Conservation (phyloP, 192 early-diverging fungal genomes). For the Podila verticillata region DNA sequence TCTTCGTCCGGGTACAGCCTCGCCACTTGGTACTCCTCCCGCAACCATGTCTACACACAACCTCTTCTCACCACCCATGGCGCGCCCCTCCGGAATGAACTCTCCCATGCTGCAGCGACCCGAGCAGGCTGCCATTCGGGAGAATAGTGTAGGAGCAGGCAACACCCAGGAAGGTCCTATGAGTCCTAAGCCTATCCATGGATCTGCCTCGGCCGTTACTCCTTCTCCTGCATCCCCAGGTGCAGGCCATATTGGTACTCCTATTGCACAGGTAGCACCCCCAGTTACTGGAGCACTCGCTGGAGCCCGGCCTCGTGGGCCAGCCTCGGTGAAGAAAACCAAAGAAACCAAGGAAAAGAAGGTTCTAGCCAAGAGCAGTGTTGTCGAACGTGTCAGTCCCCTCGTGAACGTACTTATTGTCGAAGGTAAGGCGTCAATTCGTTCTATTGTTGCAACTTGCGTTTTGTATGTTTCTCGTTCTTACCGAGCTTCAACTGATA, state of each 20-base stretch:
- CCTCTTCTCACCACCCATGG: conserved; percentile 34
- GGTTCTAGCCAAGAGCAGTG: conserved; percentile 25
- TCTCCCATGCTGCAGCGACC: conserved; percentile 41
- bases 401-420: conserved; percentile 83
- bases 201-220: conserved; percentile 4
- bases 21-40: conserved; percentile 26
- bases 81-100: conserved; percentile 24
- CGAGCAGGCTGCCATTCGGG: conserved; percentile 21
- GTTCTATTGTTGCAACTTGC: background rate
- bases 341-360: conserved; percentile 9
- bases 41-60: conserved; percentile 16
- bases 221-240: conserved; percentile 20
- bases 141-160: background rate
- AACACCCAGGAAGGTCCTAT: conserved; percentile 20
- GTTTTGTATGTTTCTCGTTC: background rate
- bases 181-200: conserved; percentile 20
- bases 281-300: conserved; percentile 1
- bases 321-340: background rate
- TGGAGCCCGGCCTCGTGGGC: background rate
- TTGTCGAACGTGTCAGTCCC: conserved; percentile 56
- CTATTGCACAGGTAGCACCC: background rate
- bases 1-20: conserved; percentile 8
- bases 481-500: background rate
- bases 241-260: background rate
- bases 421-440: conserved; percentile 59